Evolutionary conservation across 2,329 filamentous ascomycete species (phyloP), one percentile per base, ranked within the genome.

Genomic region (Nakataea oryzae): DNA sequence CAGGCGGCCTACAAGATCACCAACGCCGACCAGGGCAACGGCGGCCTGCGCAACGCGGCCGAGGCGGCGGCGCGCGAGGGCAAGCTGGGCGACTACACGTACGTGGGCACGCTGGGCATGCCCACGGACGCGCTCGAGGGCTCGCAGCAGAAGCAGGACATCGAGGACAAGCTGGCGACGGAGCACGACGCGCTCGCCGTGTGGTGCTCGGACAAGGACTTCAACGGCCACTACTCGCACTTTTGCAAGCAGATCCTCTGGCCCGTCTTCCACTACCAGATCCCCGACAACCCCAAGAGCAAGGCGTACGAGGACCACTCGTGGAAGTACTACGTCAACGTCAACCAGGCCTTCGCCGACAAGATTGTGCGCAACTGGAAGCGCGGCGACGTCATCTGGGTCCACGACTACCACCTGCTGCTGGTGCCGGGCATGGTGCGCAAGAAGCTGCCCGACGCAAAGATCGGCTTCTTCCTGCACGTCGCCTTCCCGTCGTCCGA

Each of bases 221-320:
- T 97, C 71, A 89, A 97, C 70, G 92, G 93, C 1, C 93, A 96
- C 75, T 97, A 97, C 71, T 86, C 88, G 14, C 93, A 97, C 75
- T 97, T 95, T 73, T 97, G 93, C 86, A 97, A 97, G 78, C 91
- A 93, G 71, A 96, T 97, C 62, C 81, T 97, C 8, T 97, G 93
- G 93, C 93, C 93, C 1, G 93, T 97, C 64, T 96, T 97, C 74
- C 93, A 97, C 75, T 97, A 97, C 74, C 93, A 97, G 74, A 96
- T 97, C 64, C 95, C 93, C 0, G 95, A 97, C 72, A 96, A 96
- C 71, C 93, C 93, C 29, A 96, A 96, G 81, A 97, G 92, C 84
- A 97, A 97, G 74, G 93, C 93, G 0, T 97, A 96, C 73, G 89
- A 96, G 73, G 93, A 97, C 68, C 93, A 97, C 74, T 97, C 93